Conservation (phyloP, 2,329 filamentous ascomycete species). For the Microsporum canis region DNA sequence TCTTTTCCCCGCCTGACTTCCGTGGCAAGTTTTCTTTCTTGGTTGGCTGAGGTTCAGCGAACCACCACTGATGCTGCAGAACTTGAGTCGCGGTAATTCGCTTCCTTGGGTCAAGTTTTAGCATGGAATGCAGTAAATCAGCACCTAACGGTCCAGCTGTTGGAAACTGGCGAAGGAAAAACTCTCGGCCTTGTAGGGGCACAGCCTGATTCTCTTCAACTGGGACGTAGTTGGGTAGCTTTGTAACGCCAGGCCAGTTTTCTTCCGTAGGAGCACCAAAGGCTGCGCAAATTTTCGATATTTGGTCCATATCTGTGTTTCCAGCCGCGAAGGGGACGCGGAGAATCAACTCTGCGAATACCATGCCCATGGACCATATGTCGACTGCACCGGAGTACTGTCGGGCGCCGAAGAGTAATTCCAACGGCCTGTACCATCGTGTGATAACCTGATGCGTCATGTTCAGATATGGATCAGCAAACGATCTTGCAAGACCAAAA, state of each 20-base stretch:
- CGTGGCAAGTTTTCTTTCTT: constrained; percentile 68
- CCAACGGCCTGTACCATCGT: constrained; percentile 89
- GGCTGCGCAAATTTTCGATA: constrained; percentile 69
- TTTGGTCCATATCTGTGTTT: constrained; percentile 74
- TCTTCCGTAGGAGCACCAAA: constrained; percentile 88
- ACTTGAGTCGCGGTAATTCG: constrained; percentile 66
- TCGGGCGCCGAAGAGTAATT: constrained; percentile 79
- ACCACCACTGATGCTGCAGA: constrained; percentile 79
- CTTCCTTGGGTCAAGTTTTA: constrained; percentile 75
- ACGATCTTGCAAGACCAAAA: constrained; percentile 85
- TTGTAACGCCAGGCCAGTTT: constrained; percentile 85
- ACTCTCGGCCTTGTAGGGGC: constrained; percentile 52
- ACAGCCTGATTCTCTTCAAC: constrained; percentile 47
- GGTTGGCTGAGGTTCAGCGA: constrained; percentile 68
- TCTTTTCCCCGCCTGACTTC: constrained; percentile 60
- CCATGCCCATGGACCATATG: constrained; percentile 84
- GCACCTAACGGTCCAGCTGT: constrained; percentile 72
- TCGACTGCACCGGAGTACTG: constrained; percentile 89
- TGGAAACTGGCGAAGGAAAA: constrained; percentile 66
- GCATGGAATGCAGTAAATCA: constrained; percentile 75
- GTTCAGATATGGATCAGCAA: constrained; percentile 72
- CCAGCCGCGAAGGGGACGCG: constrained; percentile 74
- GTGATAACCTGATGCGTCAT: constrained; percentile 97
- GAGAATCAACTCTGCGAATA: constrained; percentile 83
- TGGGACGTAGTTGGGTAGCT: constrained; percentile 68